These are phyloP conservation scores for Prunus mume DNA, from an alignment of 306 rosid genomes.

Conservation along the genomic window DNA sequence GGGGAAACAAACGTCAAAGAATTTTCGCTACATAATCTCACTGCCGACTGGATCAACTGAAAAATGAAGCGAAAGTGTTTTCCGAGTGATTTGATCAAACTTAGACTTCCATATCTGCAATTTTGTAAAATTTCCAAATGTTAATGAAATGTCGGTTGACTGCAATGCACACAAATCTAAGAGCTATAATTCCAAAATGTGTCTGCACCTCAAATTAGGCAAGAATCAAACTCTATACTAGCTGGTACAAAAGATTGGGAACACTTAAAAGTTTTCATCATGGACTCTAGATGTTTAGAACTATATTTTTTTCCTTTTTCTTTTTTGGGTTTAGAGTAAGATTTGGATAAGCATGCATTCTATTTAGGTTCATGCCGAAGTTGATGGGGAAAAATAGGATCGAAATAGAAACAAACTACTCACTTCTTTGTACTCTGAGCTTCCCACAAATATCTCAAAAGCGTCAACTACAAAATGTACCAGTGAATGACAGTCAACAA, in stretches of 20 bases:
- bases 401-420: constrained; percentile 28
- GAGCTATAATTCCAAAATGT: not conserved
- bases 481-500: constrained; percentile 31
- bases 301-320: not conserved
- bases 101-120: constrained; percentile 67
- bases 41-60: constrained; percentile 85
- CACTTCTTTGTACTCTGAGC: constrained; percentile 83
- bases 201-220: not conserved
- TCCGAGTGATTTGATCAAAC: constrained; percentile 65
- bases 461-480: constrained; percentile 62
- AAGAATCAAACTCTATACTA: not conserved
- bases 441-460: constrained; percentile 55
- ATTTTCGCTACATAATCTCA: constrained; percentile 71
- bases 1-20: constrained; percentile 39
- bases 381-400: constrained; percentile 12
- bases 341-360: not conserved
- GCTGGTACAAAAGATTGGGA: not conserved
- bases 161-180: not conserved
- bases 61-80: constrained; percentile 63
- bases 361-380: not conserved
- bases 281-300: not conserved
- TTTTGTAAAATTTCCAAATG: not conserved
- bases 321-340: not conserved
- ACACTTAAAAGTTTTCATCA: not conserved
- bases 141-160: constrained; percentile 9